phyloP scores from a whole-genome alignment of 176 grass and related monocot species.

The Otatea glauca region DNA sequence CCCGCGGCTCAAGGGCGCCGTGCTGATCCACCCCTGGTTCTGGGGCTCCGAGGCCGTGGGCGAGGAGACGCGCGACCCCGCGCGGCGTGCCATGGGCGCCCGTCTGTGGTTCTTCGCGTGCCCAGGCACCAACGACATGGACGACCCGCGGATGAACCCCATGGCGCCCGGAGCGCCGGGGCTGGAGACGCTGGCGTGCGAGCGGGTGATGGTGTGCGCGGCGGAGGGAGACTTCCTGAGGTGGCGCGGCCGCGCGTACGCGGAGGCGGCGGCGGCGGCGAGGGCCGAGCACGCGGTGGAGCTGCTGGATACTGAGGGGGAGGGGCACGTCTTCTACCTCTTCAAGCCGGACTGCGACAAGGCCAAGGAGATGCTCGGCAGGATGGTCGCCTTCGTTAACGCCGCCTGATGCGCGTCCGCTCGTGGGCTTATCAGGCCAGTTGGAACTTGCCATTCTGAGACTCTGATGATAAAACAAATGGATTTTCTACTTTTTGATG shows the following conservation, averaged over 20 bases:
- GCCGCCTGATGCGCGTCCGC: neutral
- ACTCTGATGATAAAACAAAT: too few relatives aligned
- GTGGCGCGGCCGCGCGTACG: slow-evolving; percentile 52
- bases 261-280: slow-evolving; percentile 41
- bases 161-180: slow-evolving; percentile 28
- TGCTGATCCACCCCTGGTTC: slow-evolving; percentile 56
- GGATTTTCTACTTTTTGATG: too few relatives aligned
- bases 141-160: slow-evolving; percentile 67
- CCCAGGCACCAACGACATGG: slow-evolving; percentile 1
- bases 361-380: slow-evolving; percentile 49
- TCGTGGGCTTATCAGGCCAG: too few relatives aligned
- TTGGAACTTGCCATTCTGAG: too few relatives aligned
- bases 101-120: slow-evolving; percentile 46
- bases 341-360: slow-evolving; percentile 56
- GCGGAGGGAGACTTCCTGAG: slow-evolving; percentile 55
- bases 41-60: slow-evolving; percentile 34
- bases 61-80: slow-evolving; percentile 34
- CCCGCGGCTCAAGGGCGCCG: slow-evolving; percentile 30
- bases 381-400: slow-evolving; percentile 52
- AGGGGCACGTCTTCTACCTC: slow-evolving; percentile 57
- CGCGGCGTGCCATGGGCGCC: neutral
- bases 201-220: slow-evolving; percentile 54
- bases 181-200: slow-evolving; percentile 43
- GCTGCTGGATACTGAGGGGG: slow-evolving; percentile 47
- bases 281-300: slow-evolving; percentile 27